A percentile compares a stretch with the other conserved stretches of the same genome.
These are phyloP conservation scores for Inonotus hispidus DNA, from an alignment of 1,284 basidiomycete genomes.

Conservation along the genomic window DNA sequence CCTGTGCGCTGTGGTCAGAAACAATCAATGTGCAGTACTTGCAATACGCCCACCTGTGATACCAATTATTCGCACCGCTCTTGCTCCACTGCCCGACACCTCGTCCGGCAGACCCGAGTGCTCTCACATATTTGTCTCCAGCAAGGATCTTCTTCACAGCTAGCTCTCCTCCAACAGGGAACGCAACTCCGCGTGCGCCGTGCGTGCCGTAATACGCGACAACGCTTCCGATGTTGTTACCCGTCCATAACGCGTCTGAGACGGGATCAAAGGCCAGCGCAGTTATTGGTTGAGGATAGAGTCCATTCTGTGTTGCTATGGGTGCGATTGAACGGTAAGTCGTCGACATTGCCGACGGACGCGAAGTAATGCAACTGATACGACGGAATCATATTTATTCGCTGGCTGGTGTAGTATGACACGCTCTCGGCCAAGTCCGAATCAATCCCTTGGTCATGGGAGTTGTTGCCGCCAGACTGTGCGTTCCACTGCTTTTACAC, in stretches of 20 bases:
- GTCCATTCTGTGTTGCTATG: slow-evolving; percentile 32
- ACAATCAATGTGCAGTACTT: neutral
- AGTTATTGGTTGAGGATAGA: slow-evolving; percentile 53
- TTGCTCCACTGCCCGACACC: slow-evolving; percentile 74
- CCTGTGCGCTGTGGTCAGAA: slow-evolving; percentile 26
- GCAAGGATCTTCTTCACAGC: slow-evolving; percentile 68
- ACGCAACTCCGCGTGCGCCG: slow-evolving; percentile 70
- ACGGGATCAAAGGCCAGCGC: slow-evolving; percentile 86
- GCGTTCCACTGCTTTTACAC: neutral
- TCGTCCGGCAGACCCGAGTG: slow-evolving; percentile 48
- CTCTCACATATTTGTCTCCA: slow-evolving; percentile 72
- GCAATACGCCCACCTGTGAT: slow-evolving; percentile 45
- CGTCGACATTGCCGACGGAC: slow-evolving; percentile 28
- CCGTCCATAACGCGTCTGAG: slow-evolving; percentile 87
- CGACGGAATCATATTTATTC: neutral
- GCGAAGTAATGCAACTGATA: neutral
- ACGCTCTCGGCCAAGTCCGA: neutral
- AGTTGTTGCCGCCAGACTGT: neutral
- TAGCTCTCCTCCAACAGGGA: slow-evolving; percentile 59
- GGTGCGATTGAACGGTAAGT: slow-evolving; percentile 36
- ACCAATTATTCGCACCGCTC: slow-evolving; percentile 81
- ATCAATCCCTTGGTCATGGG: neutral
- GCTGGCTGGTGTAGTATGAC: neutral
- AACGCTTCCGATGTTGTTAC: slow-evolving; percentile 69
- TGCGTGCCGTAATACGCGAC: slow-evolving; percentile 66